phyloP scores from a whole-genome alignment of 495 filamentous ascomycete genomes.

The Hypoxylon lenormandii region DNA sequence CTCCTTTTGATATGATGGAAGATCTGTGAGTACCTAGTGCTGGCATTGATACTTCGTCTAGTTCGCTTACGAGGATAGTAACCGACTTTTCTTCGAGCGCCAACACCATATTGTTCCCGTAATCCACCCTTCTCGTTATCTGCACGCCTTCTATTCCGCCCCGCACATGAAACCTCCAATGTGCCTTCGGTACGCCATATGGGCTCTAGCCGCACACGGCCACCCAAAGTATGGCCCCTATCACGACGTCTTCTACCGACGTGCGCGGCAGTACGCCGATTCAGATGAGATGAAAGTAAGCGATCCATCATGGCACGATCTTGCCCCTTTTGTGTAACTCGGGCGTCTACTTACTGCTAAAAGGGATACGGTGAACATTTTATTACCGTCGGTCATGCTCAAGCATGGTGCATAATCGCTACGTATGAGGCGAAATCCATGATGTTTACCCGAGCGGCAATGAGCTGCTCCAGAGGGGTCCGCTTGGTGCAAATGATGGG shows the following conservation, averaged over 20 bases:
- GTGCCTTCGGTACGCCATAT: conserved; percentile 64
- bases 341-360: conserved; percentile 8
- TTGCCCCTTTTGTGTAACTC: not conserved
- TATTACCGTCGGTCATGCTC: conserved; percentile 60
- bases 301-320: not conserved
- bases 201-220: conserved; percentile 56
- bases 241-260: conserved; percentile 60
- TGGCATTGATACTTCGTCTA: not conserved
- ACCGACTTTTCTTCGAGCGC: conserved; percentile 55
- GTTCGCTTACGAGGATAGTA: conserved; percentile 46
- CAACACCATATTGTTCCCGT: conserved; percentile 56
- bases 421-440: conserved; percentile 58
- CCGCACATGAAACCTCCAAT: conserved; percentile 62
- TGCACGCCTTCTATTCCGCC: conserved; percentile 57
- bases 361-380: conserved; percentile 61
- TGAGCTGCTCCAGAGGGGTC: conserved; percentile 58
- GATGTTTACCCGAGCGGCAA: conserved; percentile 59
- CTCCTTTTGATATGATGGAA: conserved; percentile 61
- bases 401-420: conserved; percentile 60
- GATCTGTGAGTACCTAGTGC: conserved; percentile 59
- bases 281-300: conserved; percentile 62
- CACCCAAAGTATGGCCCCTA: conserved; percentile 56
- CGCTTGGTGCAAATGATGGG: conserved; percentile 62
- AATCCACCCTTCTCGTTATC: conserved; percentile 57
- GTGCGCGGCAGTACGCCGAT: conserved; percentile 63